These are phyloP conservation scores for Avicennia marina DNA, from an alignment of 257 asterid genomes.

Conservation along the genomic window DNA sequence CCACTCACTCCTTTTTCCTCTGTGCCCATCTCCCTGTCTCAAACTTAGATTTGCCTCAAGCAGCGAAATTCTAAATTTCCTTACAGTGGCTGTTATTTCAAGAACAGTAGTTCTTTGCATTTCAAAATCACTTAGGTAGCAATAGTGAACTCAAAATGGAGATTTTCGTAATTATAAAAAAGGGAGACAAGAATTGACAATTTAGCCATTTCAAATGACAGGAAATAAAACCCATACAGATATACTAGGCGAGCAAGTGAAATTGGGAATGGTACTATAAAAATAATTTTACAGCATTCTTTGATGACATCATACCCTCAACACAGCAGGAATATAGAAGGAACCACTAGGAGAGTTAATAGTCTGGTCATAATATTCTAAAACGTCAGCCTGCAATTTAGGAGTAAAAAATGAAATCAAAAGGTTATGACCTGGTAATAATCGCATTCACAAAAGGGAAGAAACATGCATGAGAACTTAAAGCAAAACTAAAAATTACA, in stretches of 20 bases:
- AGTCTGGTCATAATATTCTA: constrained; percentile 90
- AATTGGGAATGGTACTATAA: too few species aligned
- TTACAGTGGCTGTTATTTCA: too few species aligned
- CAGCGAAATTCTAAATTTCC: too few species aligned
- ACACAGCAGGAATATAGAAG: constrained; percentile 88
- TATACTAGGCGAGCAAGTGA: too few species aligned
- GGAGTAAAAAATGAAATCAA: constrained; percentile 18
- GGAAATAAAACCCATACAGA: constrained; percentile 1
- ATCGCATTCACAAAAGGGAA: not conserved
- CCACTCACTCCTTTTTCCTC: not conserved
- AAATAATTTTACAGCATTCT: constrained; percentile 14
- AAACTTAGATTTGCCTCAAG: not conserved
- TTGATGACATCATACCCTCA: constrained; percentile 61
- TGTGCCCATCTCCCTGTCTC: not conserved
- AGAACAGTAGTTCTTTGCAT: too few species aligned
- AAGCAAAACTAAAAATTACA: not conserved
- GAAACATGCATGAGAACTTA: not conserved
- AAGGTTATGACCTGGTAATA: not conserved
- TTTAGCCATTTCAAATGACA: constrained; percentile 6
- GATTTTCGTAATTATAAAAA: constrained; percentile 5
- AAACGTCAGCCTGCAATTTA: constrained; percentile 83
- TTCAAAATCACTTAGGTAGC: too few species aligned
- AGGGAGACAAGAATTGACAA: constrained; percentile 1
- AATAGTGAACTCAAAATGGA: not conserved
- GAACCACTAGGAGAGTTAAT: constrained; percentile 84